phyloP scores from a whole-genome alignment of 164 flowering plant species.

The Vitis cinerea region DNA sequence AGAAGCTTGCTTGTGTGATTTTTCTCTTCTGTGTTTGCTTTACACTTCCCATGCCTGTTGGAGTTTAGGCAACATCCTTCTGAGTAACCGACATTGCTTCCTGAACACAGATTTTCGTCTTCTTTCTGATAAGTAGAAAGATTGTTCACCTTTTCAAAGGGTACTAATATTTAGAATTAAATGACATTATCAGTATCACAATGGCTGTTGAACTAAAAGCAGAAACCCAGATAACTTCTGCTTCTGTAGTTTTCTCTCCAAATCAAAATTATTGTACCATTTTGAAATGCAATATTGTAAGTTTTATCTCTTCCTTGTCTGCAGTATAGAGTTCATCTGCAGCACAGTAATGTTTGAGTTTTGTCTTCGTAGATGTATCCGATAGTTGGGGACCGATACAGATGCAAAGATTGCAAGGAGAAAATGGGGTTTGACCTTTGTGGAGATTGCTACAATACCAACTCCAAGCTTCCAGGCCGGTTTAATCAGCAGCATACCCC shows the following conservation, averaged over 20 bases:
- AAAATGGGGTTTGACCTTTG: slow-evolving; percentile 78
- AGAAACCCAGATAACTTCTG: not conserved
- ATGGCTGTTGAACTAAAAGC: not conserved
- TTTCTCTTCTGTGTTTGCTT: too few relatives aligned
- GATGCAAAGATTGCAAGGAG: slow-evolving; percentile 75
- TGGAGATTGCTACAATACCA: slow-evolving; percentile 58
- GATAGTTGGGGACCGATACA: slow-evolving; percentile 73
- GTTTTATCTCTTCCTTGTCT: too few relatives aligned
- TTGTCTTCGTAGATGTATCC: slow-evolving; percentile 64
- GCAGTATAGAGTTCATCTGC: not conserved
- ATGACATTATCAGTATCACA: not conserved
- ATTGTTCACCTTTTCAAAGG: too few relatives aligned
- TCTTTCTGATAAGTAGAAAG: too few relatives aligned
- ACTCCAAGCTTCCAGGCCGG: slow-evolving; percentile 75
- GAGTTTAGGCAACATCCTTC: too few relatives aligned
- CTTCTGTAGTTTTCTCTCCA: not conserved
- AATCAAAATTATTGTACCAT: not conserved
- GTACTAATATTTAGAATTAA: too few relatives aligned
- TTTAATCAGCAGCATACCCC: slow-evolving; percentile 88
- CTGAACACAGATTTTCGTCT: too few relatives aligned
- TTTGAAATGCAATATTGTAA: too few relatives aligned
- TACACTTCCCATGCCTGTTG: too few relatives aligned
- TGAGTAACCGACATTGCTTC: too few relatives aligned
- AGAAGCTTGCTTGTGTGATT: too few relatives aligned
- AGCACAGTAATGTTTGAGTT: not conserved